Base-by-base conservation (phyloP, 192 early-diverging fungal genomes). In the Spizellomyces punctatus region DNA sequence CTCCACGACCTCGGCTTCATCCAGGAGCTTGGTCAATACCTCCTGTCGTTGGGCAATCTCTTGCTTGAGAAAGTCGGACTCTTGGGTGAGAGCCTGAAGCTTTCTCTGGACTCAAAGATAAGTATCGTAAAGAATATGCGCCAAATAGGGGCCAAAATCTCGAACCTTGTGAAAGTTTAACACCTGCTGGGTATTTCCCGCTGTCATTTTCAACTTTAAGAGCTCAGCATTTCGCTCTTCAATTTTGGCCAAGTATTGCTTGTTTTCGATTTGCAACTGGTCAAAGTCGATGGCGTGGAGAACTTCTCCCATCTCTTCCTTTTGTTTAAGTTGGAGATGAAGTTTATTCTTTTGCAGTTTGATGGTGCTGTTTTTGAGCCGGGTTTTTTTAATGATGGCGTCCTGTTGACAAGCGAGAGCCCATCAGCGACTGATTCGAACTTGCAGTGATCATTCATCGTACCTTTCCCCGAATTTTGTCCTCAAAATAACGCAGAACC, bases 301-400 rank as follows among this genome's bases (percentile, higher is more conserved):
- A 9, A 88, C 86, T 73, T 88, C 86, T 56, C 86, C 86, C 86
- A 88, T 88, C 74, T 88, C 86, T 66, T 88, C 86, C 56, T 88
- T 88, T 71, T 88, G 86, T 65, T 88, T 85, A n/a, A 88, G 76
- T 60, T 88, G 86, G 16, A 86, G 75, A 58, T 83, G 82, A 16
- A 88, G 74, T 65, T 88, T 88, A 75, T 88, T 87, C 60, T 88
- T 88, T 58, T 87, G 85, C 5, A 80, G 76, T 58, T 88, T 87
- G 46, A 88, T 65, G 8, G 86, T 88, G 6, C 75, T 77, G 68
- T 87, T 88, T 64, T 88, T 88, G 19, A 88, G 79, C 14, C 86
- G 79, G 16, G 84, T 72, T 69, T 88, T 88, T 74, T 87, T 83
- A 52, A 88, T 86, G 17, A 85, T 73, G 12, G 86, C 81, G 63